These are phyloP conservation scores for Agroathelia rolfsii DNA, from an alignment of 1,284 basidiomycete genomes.

Conservation along the genomic window DNA sequence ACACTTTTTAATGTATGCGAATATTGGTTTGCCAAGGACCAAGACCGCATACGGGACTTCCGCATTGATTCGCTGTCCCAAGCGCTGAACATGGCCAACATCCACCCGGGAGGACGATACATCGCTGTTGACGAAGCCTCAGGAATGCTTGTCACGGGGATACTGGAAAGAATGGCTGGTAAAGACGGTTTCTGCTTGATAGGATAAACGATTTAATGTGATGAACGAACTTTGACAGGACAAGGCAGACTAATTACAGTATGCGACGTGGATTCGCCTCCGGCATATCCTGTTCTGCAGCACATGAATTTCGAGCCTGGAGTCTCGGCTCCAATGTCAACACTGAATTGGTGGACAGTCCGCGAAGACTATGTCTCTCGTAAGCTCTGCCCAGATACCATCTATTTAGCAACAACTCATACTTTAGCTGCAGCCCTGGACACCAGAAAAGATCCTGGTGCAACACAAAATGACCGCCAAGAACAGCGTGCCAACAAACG, in stretches of 20 bases:
- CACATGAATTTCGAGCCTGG: constrained; percentile 84
- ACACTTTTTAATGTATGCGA: constrained; percentile 83
- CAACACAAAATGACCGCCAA: constrained; percentile 68
- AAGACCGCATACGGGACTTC: constrained; percentile 74
- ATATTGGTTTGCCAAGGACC: constrained; percentile 81
- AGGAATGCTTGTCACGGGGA: constrained; percentile 78
- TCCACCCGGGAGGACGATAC: constrained; percentile 81
- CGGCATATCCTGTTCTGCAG: constrained; percentile 78
- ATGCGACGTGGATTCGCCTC: constrained; percentile 88
- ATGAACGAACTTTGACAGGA: constrained; percentile 37
- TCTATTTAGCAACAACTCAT: too few relatives aligned
- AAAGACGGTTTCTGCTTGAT: constrained; percentile 14
- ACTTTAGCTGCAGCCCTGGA: constrained; percentile 4
- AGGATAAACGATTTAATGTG: too few relatives aligned
- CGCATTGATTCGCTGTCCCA: constrained; percentile 86
- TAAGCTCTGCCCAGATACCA: too few relatives aligned
- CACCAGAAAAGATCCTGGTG: constrained; percentile 3
- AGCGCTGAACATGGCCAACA: constrained; percentile 75
- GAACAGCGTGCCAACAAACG: constrained; percentile 62
- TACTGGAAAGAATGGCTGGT: constrained; percentile 85
- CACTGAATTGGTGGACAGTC: constrained; percentile 88
- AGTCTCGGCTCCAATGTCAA: constrained; percentile 47
- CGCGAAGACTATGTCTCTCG: constrained; percentile 69
- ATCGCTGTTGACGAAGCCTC: constrained; percentile 90
- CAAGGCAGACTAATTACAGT: constrained; percentile 78